Evolutionary conservation across 225 moss, liverwort and hornwort species (phyloP).

Genomic region (Anthoceros angustus): DNA sequence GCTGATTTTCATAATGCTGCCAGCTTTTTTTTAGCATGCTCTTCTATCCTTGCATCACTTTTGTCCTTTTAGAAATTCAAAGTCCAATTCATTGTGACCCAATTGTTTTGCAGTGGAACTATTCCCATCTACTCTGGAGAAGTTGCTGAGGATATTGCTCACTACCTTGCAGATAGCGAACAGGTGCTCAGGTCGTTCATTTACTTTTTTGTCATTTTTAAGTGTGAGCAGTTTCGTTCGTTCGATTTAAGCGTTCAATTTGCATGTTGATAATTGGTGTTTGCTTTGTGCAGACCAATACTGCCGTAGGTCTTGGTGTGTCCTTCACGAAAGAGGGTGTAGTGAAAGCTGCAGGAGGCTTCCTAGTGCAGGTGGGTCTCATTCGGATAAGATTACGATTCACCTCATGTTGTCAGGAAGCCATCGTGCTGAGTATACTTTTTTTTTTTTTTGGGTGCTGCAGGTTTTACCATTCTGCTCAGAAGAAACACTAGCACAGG

Average conservation of each 20-base stretch:
- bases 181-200: slow-evolving; percentile 31
- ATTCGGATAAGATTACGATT: slow-evolving; percentile 6
- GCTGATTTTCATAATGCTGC: not conserved
- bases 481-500: slow-evolving; percentile 55
- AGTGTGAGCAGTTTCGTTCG: not conserved
- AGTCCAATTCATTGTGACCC: not conserved
- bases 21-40: not conserved
- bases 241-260: not conserved
- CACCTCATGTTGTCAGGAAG: slow-evolving; percentile 10
- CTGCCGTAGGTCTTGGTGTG: slow-evolving; percentile 83
- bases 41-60: not conserved
- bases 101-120: slow-evolving; percentile 44
- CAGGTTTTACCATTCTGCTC: slow-evolving; percentile 99
- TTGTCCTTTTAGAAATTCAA: not conserved
- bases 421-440: not conserved
- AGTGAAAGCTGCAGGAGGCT: slow-evolving; percentile 88
- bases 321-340: slow-evolving; percentile 58
- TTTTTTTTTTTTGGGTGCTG: slow-evolving; percentile 5
- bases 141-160: slow-evolving; percentile 95
- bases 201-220: not conserved
- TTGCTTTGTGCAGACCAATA: slow-evolving; percentile 38
- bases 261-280: not conserved
- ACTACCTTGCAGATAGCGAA: slow-evolving; percentile 95
- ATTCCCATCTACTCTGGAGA: slow-evolving; percentile 94
- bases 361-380: slow-evolving; percentile 69